Percentiles rank a stretch among this genome's conserved stretches.
These are phyloP conservation scores for Cyclocybe cylindracea DNA, from an alignment of 768 basidiomycete genomes.

Conservation along the genomic window DNA sequence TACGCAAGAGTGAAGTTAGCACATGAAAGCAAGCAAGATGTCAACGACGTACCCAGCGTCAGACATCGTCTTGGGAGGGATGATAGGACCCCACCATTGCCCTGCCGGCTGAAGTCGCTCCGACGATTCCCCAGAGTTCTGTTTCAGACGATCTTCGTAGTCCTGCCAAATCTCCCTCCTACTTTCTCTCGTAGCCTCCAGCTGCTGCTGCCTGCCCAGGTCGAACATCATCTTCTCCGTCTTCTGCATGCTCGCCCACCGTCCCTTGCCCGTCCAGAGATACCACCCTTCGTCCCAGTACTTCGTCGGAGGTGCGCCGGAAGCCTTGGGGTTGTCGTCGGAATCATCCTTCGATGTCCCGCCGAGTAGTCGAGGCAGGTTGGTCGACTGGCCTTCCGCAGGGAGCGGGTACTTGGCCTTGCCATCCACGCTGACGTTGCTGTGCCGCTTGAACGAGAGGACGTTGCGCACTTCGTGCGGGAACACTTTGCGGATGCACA, in stretches of 20 bases:
- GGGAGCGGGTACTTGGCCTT: slow-evolving; percentile 63
- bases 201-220: slow-evolving; percentile 50
- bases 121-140: slow-evolving; percentile 17
- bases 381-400: slow-evolving; percentile 58
- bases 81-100: slow-evolving; percentile 39
- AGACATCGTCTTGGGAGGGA: slow-evolving; percentile 39
- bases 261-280: slow-evolving; percentile 62
- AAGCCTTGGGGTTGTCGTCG: slow-evolving; percentile 26
- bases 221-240: slow-evolving; percentile 59
- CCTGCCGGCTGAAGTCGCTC: slow-evolving; percentile 13
- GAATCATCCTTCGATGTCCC: slow-evolving; percentile 37
- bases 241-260: slow-evolving; percentile 54
- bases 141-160: slow-evolving; percentile 47
- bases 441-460: slow-evolving; percentile 44
- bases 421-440: slow-evolving; percentile 41
- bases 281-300: slow-evolving; percentile 81
- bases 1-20: slow-evolving; percentile 20
- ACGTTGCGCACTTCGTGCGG: slow-evolving; percentile 64
- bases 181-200: slow-evolving; percentile 40
- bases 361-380: slow-evolving; percentile 46
- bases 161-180: slow-evolving; percentile 49
- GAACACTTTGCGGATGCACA: slow-evolving; percentile 68
- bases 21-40: slow-evolving; percentile 2
- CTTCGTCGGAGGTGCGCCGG: slow-evolving; percentile 39
- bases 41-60: slow-evolving; percentile 37